Percentiles rank a stretch among this genome's conserved stretches.
These are phyloP conservation scores for Chaetomium tenue DNA, from an alignment of 495 filamentous ascomycete species.

Conservation along the genomic window DNA sequence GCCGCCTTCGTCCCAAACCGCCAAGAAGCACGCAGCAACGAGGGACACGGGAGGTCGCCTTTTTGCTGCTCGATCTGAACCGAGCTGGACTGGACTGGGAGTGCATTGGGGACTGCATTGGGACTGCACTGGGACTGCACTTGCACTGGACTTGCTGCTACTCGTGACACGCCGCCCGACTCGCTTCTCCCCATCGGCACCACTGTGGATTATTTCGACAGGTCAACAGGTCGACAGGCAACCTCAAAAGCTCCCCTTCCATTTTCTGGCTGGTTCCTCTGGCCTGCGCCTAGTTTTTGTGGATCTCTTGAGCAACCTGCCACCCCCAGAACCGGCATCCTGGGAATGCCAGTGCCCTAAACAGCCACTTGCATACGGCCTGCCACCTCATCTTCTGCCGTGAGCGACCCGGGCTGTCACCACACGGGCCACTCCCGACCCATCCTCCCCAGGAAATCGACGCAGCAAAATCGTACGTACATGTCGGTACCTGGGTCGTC, in stretches of 20 bases:
- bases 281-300: conserved; percentile 19
- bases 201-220: not conserved
- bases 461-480: conserved; percentile 29
- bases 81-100: not conserved
- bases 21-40: conserved; percentile 10
- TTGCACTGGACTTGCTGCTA: not conserved
- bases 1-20: not conserved
- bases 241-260: too few species aligned
- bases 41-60: conserved; percentile 7
- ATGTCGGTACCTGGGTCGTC: conserved; percentile 35
- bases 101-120: too few species aligned
- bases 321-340: conserved; percentile 24
- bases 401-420: conserved; percentile 34
- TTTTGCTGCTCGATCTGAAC: conserved; percentile 1
- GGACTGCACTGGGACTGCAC: too few species aligned
- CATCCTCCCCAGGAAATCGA: conserved; percentile 32
- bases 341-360: conserved; percentile 29
- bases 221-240: too few species aligned
- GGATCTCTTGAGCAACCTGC: conserved; percentile 11
- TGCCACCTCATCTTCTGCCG: conserved; percentile 40
- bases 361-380: conserved; percentile 38
- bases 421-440: conserved; percentile 37
- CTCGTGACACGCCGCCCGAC: not conserved
- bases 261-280: not conserved
- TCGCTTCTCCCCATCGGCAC: not conserved